Conservation (phyloP, 495 filamentous ascomycete genomes). For the Cercophora newfieldiana region DNA sequence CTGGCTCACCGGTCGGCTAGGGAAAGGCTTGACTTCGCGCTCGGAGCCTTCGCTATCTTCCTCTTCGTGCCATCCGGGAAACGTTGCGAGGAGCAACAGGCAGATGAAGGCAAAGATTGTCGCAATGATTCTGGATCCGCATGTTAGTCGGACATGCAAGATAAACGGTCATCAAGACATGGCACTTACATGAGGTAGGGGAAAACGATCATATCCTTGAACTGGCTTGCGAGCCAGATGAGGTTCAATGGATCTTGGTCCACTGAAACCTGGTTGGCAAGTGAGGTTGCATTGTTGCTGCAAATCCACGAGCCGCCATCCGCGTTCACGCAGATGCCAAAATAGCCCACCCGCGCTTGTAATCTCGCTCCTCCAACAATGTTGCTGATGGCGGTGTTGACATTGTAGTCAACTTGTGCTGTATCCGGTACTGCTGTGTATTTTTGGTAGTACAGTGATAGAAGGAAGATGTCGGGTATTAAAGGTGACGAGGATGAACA, state of each 20-base stretch:
- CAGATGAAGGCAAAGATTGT: slow-evolving; percentile 79
- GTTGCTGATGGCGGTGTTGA: slow-evolving; percentile 71
- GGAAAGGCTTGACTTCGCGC: slow-evolving; percentile 77
- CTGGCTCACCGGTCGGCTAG: slow-evolving; percentile 70
- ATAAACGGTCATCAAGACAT: not conserved
- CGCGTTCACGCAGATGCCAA: slow-evolving; percentile 72
- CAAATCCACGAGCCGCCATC: slow-evolving; percentile 72
- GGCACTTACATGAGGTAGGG: slow-evolving; percentile 67
- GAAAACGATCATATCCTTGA: slow-evolving; percentile 81
- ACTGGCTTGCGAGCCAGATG: slow-evolving; percentile 76
- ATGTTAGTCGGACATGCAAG: not conserved
- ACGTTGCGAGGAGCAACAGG: slow-evolving; percentile 73
- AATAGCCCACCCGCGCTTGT: slow-evolving; percentile 69
- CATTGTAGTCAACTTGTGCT: slow-evolving; percentile 81
- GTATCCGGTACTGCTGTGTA: slow-evolving; percentile 67
- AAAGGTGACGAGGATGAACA: slow-evolving; percentile 75
- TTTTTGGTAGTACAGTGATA: slow-evolving; percentile 69
- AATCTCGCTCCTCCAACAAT: slow-evolving; percentile 67
- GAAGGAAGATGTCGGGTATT: slow-evolving; percentile 78
- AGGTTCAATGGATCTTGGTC: slow-evolving; percentile 79
- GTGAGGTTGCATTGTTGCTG: slow-evolving; percentile 73
- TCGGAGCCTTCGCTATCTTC: slow-evolving; percentile 63
- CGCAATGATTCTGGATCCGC: slow-evolving; percentile 63
- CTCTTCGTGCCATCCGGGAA: slow-evolving; percentile 81
- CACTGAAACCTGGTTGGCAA: slow-evolving; percentile 66